A percentile compares a stretch with the other conserved stretches of the same genome.
phyloP scores from a whole-genome alignment of 768 basidiomycete species.

The Porpolomopsis calyptriformis region DNA sequence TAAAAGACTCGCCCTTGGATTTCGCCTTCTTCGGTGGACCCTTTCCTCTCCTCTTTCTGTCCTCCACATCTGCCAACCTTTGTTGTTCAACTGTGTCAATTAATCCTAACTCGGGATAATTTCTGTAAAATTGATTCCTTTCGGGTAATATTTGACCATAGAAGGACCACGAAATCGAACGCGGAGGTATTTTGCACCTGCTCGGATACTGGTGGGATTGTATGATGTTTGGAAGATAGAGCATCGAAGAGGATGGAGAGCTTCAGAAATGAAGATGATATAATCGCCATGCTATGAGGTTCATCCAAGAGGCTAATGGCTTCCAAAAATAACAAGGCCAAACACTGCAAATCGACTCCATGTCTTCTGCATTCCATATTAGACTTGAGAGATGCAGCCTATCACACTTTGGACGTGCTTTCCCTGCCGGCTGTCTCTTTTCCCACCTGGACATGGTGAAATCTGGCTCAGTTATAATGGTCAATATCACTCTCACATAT shows the following conservation, averaged over 20 bases:
- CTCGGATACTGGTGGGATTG: slow-evolving; percentile 73
- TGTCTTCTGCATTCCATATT: too few relatives aligned
- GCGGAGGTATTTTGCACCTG: slow-evolving; percentile 87
- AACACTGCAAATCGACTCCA: too few relatives aligned
- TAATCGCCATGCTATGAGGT: too few relatives aligned
- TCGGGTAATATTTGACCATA: slow-evolving; percentile 77
- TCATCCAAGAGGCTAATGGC: too few relatives aligned
- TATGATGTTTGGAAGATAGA: slow-evolving; percentile 78
- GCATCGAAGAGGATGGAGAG: slow-evolving; percentile 56
- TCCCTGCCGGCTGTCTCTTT: too few relatives aligned
- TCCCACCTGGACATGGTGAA: too few relatives aligned
- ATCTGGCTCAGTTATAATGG: too few relatives aligned
- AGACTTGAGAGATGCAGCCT: too few relatives aligned
- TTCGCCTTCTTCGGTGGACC: slow-evolving; percentile 77
- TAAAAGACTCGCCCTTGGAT: slow-evolving; percentile 40
- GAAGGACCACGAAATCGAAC: slow-evolving; percentile 73
- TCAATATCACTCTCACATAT: too few relatives aligned
- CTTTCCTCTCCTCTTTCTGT: slow-evolving; percentile 66
- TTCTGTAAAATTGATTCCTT: slow-evolving; percentile 41
- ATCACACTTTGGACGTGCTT: too few relatives aligned
- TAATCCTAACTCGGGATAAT: slow-evolving; percentile 46
- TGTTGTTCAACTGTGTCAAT: slow-evolving; percentile 58
- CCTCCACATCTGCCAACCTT: slow-evolving; percentile 56
- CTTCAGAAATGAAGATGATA: slow-evolving; percentile 37
- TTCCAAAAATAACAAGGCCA: too few relatives aligned